These are phyloP conservation scores for Trametes cubensis DNA, from an alignment of 768 basidiomycete species.

Conservation along the genomic window DNA sequence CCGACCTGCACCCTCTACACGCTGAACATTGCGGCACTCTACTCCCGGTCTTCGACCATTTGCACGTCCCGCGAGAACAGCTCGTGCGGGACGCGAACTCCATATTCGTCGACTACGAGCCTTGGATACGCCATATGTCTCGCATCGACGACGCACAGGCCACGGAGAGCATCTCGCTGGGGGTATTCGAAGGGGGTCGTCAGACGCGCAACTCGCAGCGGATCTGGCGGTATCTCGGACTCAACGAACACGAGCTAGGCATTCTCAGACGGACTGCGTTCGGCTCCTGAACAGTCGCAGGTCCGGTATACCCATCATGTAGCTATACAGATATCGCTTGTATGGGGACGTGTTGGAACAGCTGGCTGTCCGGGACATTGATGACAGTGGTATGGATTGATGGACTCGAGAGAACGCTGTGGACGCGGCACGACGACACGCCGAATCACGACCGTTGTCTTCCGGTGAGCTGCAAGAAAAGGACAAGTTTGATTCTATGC, in stretches of 20 bases:
- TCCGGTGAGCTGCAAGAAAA: no score
- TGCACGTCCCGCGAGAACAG: conserved; percentile 19
- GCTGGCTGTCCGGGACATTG: no score
- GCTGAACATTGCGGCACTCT: conserved; percentile 12
- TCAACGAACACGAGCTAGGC: conserved; percentile 10
- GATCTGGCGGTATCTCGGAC: not conserved
- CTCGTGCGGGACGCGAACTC: conserved; percentile 13
- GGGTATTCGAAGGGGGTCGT: conserved; percentile 15
- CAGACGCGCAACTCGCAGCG: conserved; percentile 27
- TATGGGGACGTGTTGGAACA: no score
- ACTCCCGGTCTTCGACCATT: conserved; percentile 7
- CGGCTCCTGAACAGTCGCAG: not conserved
- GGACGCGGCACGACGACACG: no score
- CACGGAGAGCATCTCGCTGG: conserved; percentile 1
- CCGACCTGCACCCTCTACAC: conserved; percentile 2
- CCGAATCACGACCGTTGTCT: no score
- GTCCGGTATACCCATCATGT: conserved; percentile 5
- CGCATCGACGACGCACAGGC: conserved; percentile 21
- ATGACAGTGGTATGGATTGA: no score
- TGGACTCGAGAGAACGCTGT: no score
- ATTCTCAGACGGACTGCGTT: conserved; percentile 15
- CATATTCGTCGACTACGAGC: conserved; percentile 24
- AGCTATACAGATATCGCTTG: not conserved
- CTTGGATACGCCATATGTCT: conserved; percentile 24
- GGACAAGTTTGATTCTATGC: no score